These are phyloP conservation scores for Metschnikowia colocasiae DNA, from an alignment of 805 yeast genomes.

Conservation along the genomic window DNA sequence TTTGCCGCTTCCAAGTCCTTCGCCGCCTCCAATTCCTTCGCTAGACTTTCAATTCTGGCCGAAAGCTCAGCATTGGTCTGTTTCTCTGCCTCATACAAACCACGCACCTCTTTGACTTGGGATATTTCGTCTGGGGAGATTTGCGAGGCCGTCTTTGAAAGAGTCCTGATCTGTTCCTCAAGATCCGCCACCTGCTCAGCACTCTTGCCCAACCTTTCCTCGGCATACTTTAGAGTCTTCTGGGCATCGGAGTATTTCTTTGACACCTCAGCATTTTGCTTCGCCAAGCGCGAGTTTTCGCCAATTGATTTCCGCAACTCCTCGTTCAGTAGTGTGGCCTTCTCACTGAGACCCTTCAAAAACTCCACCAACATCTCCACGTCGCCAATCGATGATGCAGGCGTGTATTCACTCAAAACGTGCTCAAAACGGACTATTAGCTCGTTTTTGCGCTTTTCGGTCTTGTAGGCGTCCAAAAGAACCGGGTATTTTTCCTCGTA, in stretches of 20 bases:
- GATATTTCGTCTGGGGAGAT: background rate
- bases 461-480: slow-evolving; percentile 77
- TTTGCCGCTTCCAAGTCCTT: background rate
- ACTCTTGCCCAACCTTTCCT: slow-evolving; percentile 14
- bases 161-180: background rate
- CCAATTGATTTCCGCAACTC: slow-evolving; percentile 56
- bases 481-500: slow-evolving; percentile 90
- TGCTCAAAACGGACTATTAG: slow-evolving; percentile 62
- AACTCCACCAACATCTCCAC: slow-evolving; percentile 67
- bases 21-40: background rate
- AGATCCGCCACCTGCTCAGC: background rate
- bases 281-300: slow-evolving; percentile 20
- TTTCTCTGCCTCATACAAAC: slow-evolving; percentile 3
- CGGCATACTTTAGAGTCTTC: slow-evolving; percentile 15
- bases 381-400: slow-evolving; percentile 71
- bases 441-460: slow-evolving; percentile 65
- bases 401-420: slow-evolving; percentile 74
- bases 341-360: slow-evolving; percentile 57
- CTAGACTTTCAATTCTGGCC: slow-evolving; percentile 1
- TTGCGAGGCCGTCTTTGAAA: background rate
- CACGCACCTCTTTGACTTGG: background rate
- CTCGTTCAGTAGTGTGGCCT: slow-evolving; percentile 55
- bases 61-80: slow-evolving; percentile 6
- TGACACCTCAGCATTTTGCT: slow-evolving; percentile 12
- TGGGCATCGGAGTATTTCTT: slow-evolving; percentile 13